A percentile compares a stretch with the other conserved stretches of the same genome.
Conservation (phyloP, 2,329 filamentous ascomycete genomes). For the Fusarium lyarnte region DNA sequence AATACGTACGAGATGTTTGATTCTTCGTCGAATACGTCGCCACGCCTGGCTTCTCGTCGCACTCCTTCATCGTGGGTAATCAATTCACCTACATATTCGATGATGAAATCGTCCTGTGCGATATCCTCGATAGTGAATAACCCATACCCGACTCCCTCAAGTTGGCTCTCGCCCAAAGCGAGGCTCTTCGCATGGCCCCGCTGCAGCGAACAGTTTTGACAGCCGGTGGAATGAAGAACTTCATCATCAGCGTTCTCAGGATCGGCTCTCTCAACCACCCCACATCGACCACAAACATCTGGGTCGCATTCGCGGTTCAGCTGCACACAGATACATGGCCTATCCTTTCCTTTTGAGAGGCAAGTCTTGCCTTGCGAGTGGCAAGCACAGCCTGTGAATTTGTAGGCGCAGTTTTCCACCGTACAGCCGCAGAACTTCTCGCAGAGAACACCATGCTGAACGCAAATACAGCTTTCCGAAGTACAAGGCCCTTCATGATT, state of each 20-base stretch:
- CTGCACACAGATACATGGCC: slow-evolving; percentile 74
- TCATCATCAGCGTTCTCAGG: slow-evolving; percentile 72
- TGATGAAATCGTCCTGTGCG: slow-evolving; percentile 75
- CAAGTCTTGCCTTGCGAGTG: slow-evolving; percentile 68
- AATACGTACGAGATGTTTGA: slow-evolving; percentile 73
- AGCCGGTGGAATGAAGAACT: slow-evolving; percentile 65
- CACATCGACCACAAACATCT: slow-evolving; percentile 76
- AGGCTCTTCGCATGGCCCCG: slow-evolving; percentile 72
- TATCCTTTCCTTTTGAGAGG: slow-evolving; percentile 63
- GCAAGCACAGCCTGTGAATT: slow-evolving; percentile 75
- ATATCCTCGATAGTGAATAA: slow-evolving; percentile 77
- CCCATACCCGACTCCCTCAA: slow-evolving; percentile 76
- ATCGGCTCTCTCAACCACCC: slow-evolving; percentile 74
- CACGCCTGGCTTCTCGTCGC: slow-evolving; percentile 69
- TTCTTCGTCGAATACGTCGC: slow-evolving; percentile 68
- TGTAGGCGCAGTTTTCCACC: slow-evolving; percentile 66
- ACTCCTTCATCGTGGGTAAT: slow-evolving; percentile 76
- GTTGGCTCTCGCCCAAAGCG: slow-evolving; percentile 74
- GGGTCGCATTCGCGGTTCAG: slow-evolving; percentile 85
- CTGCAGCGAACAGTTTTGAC: slow-evolving; percentile 78
- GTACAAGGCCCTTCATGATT: slow-evolving; percentile 75
- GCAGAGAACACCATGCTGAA: slow-evolving; percentile 69
- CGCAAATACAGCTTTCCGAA: slow-evolving; percentile 69
- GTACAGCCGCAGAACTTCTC: slow-evolving; percentile 77
- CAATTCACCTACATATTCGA: slow-evolving; percentile 83